Evolutionary conservation across 2,329 filamentous ascomycete species (phyloP), one percentile per base, ranked within the genome.

Genomic region (Alternaria hordeiaustralica): DNA sequence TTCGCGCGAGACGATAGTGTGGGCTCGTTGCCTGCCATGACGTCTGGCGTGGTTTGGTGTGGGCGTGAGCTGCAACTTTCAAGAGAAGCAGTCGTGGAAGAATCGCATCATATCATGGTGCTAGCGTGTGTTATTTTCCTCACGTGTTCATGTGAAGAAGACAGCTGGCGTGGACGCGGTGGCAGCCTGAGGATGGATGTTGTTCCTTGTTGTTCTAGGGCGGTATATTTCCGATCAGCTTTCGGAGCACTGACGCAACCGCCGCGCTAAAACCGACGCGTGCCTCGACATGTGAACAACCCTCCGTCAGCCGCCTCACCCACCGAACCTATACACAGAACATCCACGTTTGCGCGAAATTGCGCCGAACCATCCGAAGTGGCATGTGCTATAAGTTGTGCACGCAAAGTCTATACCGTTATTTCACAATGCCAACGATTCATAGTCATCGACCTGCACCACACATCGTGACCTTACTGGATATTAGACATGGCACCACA

Each of bases 1-100:
- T 82, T 83, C 36, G 81, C 74, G 43, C 75, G 75, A 9, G 71
- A 72, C 33, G 75, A 71, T 67, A 73, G 70, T 58, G 63, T 67
- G 57, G 71, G 63, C 60, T 72, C 68, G 43, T 61, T 65, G 59
- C 53, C 61, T 41, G 68, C 61, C 69, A 74, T 76, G 58, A 60
- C 44, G 55, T 49, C 56, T n/a, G 26, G 61, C 43, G 28, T 57
- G 43, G 21, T 30, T 60, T 41, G 33, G 23, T 43, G 46, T n/a
- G 23, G 46, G 25, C 28, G 44, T 28, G 26, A 21, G 45, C 57
- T 60, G 61, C 58, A 65, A 53, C 51, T 50, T 58, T 61, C 15
- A 43, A 26, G 44, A 57, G 47, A 59, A 60, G 57, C 20, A 56
- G 57, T 54, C n/a, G 28, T 59, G 36, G 44, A 26, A 23, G 36